Percentiles rank a stretch among this genome's conserved stretches.
Evolutionary conservation across 176 grass and related monocot genomes (phyloP).

Genomic region (Eleusine indica): DNA sequence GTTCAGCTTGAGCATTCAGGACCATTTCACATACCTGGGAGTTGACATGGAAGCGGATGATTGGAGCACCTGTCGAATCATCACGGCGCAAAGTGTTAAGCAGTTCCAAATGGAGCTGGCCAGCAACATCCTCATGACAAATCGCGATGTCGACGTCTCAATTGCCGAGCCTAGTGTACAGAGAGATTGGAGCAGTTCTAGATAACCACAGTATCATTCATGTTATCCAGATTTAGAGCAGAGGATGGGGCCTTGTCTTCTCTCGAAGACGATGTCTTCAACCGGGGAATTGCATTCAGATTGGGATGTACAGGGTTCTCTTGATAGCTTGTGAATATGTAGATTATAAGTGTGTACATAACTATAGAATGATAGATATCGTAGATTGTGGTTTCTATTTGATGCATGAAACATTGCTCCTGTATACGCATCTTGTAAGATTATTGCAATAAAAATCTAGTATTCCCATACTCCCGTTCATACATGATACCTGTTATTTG

Average conservation of each 20-base stretch:
- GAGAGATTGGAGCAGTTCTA: constrained; percentile 36
- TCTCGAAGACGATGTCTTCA: constrained; percentile 8
- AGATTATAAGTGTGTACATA: constrained; percentile 19
- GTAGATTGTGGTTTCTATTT: background rate
- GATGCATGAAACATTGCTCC: constrained; percentile 6
- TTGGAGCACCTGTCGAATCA: constrained; percentile 88
- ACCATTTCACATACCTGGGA: constrained; percentile 82
- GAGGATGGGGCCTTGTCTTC: background rate
- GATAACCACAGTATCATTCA: background rate
- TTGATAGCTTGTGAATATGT: constrained; percentile 36
- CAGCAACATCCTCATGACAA: constrained; percentile 58
- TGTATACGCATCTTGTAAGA: background rate
- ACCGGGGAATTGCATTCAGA: constrained; percentile 28
- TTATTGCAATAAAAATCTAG: background rate
- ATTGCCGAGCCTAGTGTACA: constrained; percentile 45
- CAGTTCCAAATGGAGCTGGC: constrained; percentile 47
- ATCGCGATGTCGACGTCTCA: constrained; percentile 26
- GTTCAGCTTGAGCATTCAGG: constrained; percentile 57
- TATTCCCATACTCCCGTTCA: background rate
- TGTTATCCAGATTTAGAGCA: background rate
- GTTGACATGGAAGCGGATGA: constrained; percentile 71
- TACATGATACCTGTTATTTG: too few relatives aligned
- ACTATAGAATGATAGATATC: constrained; percentile 10
- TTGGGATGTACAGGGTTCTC: constrained; percentile 17
- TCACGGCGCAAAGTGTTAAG: constrained; percentile 41